These are phyloP conservation scores for Fusarium papillatum DNA, from an alignment of 2,329 filamentous ascomycete genomes.

Conservation along the genomic window DNA sequence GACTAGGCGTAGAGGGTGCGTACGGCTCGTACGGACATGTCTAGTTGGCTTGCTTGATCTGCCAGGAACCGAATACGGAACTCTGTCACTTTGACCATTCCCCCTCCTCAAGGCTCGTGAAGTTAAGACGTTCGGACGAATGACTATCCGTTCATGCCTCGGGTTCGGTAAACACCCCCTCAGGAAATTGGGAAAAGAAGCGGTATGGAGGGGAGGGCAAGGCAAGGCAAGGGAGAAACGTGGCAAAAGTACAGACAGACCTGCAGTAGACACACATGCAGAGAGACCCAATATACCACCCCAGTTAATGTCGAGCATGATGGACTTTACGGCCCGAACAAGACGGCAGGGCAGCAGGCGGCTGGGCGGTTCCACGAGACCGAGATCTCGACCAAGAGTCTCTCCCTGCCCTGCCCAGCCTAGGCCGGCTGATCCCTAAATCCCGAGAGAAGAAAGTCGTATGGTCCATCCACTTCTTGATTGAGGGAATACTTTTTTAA, in stretches of 20 bases:
- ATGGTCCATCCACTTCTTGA: slow-evolving; percentile 11
- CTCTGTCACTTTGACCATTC: background rate
- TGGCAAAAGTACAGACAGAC: background rate
- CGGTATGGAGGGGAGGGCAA: background rate
- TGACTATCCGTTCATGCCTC: background rate
- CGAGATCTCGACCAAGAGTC: slow-evolving; percentile 18
- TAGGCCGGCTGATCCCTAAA: slow-evolving; percentile 32
- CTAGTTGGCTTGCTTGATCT: slow-evolving; percentile 19
- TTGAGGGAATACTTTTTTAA: background rate
- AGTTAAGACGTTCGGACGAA: background rate
- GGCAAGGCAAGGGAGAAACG: background rate
- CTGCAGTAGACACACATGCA: slow-evolving; percentile 1
- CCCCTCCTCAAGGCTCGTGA: background rate
- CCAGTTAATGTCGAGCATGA: slow-evolving; percentile 29
- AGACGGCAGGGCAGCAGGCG: slow-evolving; percentile 28
- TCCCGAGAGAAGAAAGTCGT: slow-evolving; percentile 20
- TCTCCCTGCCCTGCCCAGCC: background rate
- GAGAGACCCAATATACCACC: slow-evolving; percentile 14
- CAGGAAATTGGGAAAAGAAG: background rate
- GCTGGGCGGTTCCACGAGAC: slow-evolving; percentile 24
- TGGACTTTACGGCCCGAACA: slow-evolving; percentile 38
- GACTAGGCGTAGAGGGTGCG: slow-evolving; percentile 12
- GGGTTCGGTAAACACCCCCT: background rate
- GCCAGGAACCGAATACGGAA: slow-evolving; percentile 5
- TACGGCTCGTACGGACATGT: background rate